Percentiles rank a stretch among this genome's conserved stretches.
Conservation (phyloP, 441 rosid species). For the Brassica hybrid region DNA sequence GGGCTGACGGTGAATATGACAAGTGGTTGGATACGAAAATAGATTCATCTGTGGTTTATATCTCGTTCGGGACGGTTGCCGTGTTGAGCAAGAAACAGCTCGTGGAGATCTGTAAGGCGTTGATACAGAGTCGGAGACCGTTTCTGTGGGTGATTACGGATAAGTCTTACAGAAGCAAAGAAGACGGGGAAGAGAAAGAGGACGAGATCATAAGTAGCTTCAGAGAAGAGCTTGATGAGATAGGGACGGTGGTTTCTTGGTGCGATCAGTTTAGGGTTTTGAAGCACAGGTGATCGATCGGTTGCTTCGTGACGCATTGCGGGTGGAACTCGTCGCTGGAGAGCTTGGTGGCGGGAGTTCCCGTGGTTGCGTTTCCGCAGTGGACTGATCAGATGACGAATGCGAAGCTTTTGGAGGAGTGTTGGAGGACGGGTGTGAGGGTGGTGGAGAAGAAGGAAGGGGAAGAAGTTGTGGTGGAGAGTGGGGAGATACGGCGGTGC, state of each 20-base stretch:
- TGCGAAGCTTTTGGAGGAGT: slow-evolving; percentile 56
- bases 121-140: slow-evolving; percentile 43
- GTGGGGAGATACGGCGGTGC: slow-evolving; percentile 57
- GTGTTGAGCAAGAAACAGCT: slow-evolving; percentile 50
- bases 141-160: slow-evolving; percentile 68
- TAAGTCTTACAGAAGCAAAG: slow-evolving; percentile 19
- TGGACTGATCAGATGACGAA: slow-evolving; percentile 65
- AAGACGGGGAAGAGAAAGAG: slow-evolving; percentile 31
- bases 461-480: slow-evolving; percentile 46
- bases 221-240: slow-evolving; percentile 47
- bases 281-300: slow-evolving; percentile 52
- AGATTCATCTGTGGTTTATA: slow-evolving; percentile 55
- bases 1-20: not conserved
- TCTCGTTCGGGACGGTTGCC: slow-evolving; percentile 60
- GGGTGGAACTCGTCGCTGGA: slow-evolving; percentile 74
- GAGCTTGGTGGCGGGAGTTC: slow-evolving; percentile 56
- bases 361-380: slow-evolving; percentile 65
- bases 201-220: slow-evolving; percentile 31
- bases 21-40: slow-evolving; percentile 56
- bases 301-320: slow-evolving; percentile 72
- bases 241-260: slow-evolving; percentile 66
- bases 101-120: slow-evolving; percentile 51
- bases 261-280: slow-evolving; percentile 66
- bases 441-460: slow-evolving; percentile 33
- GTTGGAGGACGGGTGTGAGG: slow-evolving; percentile 64